These are phyloP conservation scores for Oryza punctata DNA, from an alignment of 176 grass and related monocot species.

Conservation along the genomic window DNA sequence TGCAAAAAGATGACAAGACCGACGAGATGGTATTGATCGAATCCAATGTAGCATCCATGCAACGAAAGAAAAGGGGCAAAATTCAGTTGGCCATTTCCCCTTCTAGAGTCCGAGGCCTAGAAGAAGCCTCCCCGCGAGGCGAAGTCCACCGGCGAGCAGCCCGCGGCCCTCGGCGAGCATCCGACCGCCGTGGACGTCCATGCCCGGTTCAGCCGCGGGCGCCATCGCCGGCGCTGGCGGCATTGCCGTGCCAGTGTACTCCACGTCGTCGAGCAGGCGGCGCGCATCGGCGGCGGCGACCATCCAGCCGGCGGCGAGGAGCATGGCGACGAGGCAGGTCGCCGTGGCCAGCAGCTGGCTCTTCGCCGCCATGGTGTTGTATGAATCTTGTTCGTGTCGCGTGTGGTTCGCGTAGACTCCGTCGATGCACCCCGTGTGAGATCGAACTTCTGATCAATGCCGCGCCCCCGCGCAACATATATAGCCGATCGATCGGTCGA, in stretches of 20 bases:
- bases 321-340: conserved; percentile 28
- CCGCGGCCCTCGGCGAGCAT: background rate
- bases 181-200: background rate
- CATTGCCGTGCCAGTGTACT: background rate
- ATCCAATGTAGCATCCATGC: no score
- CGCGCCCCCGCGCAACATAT: background rate
- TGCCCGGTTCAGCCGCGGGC: conserved; percentile 17
- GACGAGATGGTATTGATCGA: no score
- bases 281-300: conserved; percentile 14
- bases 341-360: background rate
- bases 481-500: background rate
- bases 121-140: conserved; percentile 39
- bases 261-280: background rate
- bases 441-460: no score
- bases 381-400: no score
- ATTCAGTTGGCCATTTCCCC: no score
- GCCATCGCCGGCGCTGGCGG: background rate
- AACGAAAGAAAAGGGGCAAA: no score
- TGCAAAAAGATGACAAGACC: no score
- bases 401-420: no score
- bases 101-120: conserved; percentile 2
- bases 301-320: conserved; percentile 20
- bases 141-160: conserved; percentile 17
- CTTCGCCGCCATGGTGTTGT: background rate
- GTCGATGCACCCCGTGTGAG: no score